Conservation (phyloP, 2,329 filamentous ascomycete species). For the Penicillium rolfsii region DNA sequence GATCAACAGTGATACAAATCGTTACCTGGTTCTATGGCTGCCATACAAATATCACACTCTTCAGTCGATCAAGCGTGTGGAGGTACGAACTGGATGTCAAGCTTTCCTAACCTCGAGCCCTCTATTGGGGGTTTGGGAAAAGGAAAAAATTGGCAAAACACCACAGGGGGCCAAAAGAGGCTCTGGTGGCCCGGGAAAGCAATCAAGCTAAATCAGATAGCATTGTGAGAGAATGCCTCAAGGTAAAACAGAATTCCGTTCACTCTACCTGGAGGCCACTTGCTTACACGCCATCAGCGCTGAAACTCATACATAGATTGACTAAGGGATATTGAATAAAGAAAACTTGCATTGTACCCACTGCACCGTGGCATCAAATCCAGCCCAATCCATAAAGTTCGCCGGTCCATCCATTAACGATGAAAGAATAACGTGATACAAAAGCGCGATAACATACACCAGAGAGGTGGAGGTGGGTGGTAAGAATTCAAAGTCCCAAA, state of each 20-base stretch:
- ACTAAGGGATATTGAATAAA: slow-evolving; percentile 1
- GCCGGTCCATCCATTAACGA: slow-evolving; percentile 36
- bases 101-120: not conserved
- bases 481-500: slow-evolving; percentile 16
- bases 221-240: not conserved
- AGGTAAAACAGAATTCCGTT: not conserved
- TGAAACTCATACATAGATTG: not conserved
- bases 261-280: not conserved
- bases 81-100: not conserved
- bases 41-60: not conserved
- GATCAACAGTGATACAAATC: not conserved
- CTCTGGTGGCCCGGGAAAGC: not conserved
- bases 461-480: slow-evolving; percentile 25
- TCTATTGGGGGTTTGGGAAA: not conserved
- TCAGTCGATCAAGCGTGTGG: not conserved
- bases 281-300: no score
- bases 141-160: not conserved
- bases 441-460: slow-evolving; percentile 13
- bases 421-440: slow-evolving; percentile 27
- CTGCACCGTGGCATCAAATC: slow-evolving; percentile 32
- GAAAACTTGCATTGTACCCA: slow-evolving; percentile 30
- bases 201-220: not conserved
- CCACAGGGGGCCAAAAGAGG: not conserved
- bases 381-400: slow-evolving; percentile 37
- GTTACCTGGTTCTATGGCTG: not conserved